A percentile compares a stretch with the other conserved stretches of the same genome.
phyloP scores from a whole-genome alignment of 2,329 filamentous ascomycete species.

The Geosmithia putterillii region DNA sequence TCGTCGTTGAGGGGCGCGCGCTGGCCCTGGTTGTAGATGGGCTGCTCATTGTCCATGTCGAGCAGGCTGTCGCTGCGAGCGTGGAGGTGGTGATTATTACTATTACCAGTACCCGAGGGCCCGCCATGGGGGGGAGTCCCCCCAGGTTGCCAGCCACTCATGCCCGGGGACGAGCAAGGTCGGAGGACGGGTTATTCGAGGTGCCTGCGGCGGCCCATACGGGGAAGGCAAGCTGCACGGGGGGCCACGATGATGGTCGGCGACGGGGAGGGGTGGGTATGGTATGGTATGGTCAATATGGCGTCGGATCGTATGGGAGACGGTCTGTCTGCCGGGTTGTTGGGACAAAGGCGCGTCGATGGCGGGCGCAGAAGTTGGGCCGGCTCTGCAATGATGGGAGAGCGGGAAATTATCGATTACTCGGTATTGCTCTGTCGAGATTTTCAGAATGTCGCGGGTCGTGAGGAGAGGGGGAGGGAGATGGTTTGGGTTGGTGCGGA shows the following conservation, averaged over 20 bases:
- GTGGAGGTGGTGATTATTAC: conserved; percentile 10
- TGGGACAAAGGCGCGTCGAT: too few species aligned
- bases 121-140: conserved; percentile 29
- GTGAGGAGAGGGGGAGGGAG: conserved; percentile 1
- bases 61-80: conserved; percentile 56
- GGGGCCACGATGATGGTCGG: not conserved
- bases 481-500: not conserved
- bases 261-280: not conserved
- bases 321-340: too few species aligned
- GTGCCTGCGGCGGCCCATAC: conserved; percentile 18
- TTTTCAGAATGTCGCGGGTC: too few species aligned
- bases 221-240: conserved; percentile 8
- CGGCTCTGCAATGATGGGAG: too few species aligned
- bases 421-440: too few species aligned
- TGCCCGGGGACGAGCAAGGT: conserved; percentile 32
- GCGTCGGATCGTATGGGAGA: too few species aligned
- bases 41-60: conserved; percentile 60
- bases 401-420: too few species aligned
- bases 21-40: conserved; percentile 63
- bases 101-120: conserved; percentile 28
- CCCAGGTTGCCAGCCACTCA: conserved; percentile 45
- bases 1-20: conserved; percentile 72
- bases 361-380: too few species aligned
- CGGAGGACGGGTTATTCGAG: conserved; percentile 15
- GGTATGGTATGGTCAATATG: not conserved